These are phyloP conservation scores for Hirschioporus abietinus DNA, from an alignment of 768 basidiomycete species.

Conservation along the genomic window DNA sequence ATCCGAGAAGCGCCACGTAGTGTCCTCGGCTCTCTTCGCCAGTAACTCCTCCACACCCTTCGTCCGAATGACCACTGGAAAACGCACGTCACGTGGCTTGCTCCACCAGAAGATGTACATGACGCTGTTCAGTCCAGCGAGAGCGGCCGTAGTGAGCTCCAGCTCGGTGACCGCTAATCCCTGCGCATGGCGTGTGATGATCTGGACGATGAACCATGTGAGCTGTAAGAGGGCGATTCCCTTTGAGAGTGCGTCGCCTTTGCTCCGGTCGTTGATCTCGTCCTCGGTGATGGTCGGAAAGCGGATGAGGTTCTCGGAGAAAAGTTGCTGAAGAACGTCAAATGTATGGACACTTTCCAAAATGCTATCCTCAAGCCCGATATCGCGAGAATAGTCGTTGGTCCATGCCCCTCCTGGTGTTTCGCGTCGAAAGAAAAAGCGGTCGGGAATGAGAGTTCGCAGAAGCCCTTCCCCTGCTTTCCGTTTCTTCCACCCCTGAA, in stretches of 20 bases:
- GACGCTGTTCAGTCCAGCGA: constrained; percentile 7
- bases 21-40: not conserved
- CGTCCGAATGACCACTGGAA: not conserved
- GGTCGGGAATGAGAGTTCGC: no score
- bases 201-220: constrained; percentile 1
- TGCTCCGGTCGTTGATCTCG: constrained; percentile 1
- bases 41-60: not conserved
- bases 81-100: constrained; percentile 10
- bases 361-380: not conserved
- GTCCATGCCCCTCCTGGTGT: no score
- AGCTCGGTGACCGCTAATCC: not conserved
- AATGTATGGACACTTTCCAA: not conserved
- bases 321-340: not conserved
- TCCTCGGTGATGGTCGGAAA: constrained; percentile 1
- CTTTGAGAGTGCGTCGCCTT: constrained; percentile 1
- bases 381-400: no score
- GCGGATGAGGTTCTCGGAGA: not conserved
- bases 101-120: constrained; percentile 11
- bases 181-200: not conserved
- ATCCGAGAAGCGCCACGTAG: not conserved
- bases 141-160: not conserved
- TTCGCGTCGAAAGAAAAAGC: no score
- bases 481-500: no score
- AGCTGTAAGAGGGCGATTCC: not conserved
- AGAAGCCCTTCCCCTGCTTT: no score